Evolutionary conservation across 768 basidiomycete species (phyloP).

Genomic region (Terana coerulea): DNA sequence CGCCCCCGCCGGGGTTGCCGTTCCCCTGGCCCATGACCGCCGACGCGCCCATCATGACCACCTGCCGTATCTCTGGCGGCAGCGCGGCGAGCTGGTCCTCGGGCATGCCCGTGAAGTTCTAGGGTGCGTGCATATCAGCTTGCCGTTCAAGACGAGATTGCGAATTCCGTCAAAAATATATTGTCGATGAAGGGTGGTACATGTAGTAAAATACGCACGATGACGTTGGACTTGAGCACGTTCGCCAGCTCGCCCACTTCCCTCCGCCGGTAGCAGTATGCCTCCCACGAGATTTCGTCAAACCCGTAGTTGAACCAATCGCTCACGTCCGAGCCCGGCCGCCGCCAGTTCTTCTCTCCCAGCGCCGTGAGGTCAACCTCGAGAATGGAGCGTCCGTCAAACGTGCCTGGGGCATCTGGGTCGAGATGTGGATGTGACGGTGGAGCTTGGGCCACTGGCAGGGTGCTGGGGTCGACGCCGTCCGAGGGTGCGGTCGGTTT

Average conservation of each 20-base stretch:
- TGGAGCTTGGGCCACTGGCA: constrained; percentile 67
- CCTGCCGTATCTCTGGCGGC: constrained; percentile 77
- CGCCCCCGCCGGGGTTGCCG: constrained; percentile 38
- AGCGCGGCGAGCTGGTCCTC: constrained; percentile 78
- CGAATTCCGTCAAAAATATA: not conserved
- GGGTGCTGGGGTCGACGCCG: constrained; percentile 57
- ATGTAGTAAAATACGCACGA: constrained; percentile 46
- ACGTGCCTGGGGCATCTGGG: constrained; percentile 55
- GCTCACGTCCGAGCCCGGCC: constrained; percentile 87
- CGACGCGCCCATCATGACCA: constrained; percentile 82
- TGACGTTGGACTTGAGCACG: constrained; percentile 77
- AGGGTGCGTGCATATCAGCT: constrained; percentile 10
- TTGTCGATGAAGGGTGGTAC: not conserved
- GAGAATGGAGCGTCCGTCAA: constrained; percentile 76
- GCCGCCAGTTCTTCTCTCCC: constrained; percentile 86
- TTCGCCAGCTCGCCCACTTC: constrained; percentile 77
- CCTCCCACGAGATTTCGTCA: constrained; percentile 94
- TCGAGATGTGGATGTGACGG: constrained; percentile 80
- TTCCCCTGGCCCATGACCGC: constrained; percentile 71
- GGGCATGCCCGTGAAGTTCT: constrained; percentile 81
- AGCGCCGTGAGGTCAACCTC: constrained; percentile 77
- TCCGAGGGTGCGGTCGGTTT: constrained; percentile 33
- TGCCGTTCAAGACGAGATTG: not conserved
- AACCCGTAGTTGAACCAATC: constrained; percentile 99
- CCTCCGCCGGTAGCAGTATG: constrained; percentile 81